These are phyloP conservation scores for Hygrocybe punicea DNA, from an alignment of 768 basidiomycete species.

Conservation along the genomic window DNA sequence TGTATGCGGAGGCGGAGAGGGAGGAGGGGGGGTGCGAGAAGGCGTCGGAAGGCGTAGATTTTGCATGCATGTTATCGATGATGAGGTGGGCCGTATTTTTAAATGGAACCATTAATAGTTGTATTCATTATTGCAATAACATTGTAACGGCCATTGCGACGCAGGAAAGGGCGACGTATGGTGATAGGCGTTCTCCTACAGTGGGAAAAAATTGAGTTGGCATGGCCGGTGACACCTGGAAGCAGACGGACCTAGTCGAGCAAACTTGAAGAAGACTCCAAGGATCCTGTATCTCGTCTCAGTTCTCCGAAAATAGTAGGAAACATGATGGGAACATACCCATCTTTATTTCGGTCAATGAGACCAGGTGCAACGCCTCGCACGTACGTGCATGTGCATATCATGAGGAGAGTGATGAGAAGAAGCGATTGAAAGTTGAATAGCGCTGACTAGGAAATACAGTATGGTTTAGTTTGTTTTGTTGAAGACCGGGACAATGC, in stretches of 20 bases:
- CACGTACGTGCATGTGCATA: slow-evolving; percentile 97
- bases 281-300: slow-evolving; percentile 64
- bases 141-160: slow-evolving; percentile 72
- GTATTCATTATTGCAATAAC: slow-evolving; percentile 8
- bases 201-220: too few species aligned
- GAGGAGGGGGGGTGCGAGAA: slow-evolving; percentile 29
- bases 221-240: too few species aligned
- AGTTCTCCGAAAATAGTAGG: not conserved
- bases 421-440: slow-evolving; percentile 98
- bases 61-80: too few species aligned
- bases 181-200: slow-evolving; percentile 89
- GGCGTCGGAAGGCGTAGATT: too few species aligned
- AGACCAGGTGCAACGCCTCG: slow-evolving; percentile 86
- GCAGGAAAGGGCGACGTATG: slow-evolving; percentile 92
- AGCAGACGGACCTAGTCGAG: slow-evolving; percentile 82
- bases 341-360: slow-evolving; percentile 90
- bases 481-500: too few species aligned
- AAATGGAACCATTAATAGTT: too few species aligned
- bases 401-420: slow-evolving; percentile 86
- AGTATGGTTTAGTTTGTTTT: too few species aligned
- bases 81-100: too few species aligned
- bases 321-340: slow-evolving; percentile 50
- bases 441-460: slow-evolving; percentile 65
- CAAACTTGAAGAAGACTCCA: slow-evolving; percentile 92
- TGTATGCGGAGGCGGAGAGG: slow-evolving; percentile 38